Conservation (phyloP, 1,284 basidiomycete species). For the Cryptococcus sp. region DNA sequence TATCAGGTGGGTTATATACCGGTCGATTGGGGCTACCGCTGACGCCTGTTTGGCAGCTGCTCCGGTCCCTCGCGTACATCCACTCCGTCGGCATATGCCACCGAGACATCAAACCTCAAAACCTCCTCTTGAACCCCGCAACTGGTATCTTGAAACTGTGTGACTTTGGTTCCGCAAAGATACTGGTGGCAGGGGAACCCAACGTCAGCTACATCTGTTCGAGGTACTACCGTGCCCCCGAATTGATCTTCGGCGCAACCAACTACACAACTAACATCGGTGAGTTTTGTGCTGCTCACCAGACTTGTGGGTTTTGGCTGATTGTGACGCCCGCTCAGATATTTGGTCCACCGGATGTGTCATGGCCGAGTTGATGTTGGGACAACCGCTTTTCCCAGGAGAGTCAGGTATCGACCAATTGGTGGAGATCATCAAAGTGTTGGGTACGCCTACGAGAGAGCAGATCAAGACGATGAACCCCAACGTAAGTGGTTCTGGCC, state of each 20-base stretch:
- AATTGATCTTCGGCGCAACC: conserved; percentile 98
- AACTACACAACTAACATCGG: conserved; percentile 99
- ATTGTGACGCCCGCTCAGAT: conserved; percentile 59
- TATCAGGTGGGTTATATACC: conserved; percentile 42
- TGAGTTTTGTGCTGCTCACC: conserved; percentile 53
- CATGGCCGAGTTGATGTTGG: conserved; percentile 99
- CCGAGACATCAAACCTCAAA: conserved; percentile 99
- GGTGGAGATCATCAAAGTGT: conserved; percentile 99
- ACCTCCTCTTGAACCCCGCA: conserved; percentile 92
- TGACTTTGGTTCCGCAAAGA: conserved; percentile 99
- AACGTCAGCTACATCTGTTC: conserved; percentile 99
- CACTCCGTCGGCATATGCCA: conserved; percentile 96
- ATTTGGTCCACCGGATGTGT: conserved; percentile 99
- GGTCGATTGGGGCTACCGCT: too few relatives aligned
- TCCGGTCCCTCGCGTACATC: conserved; percentile 96
- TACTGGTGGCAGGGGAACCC: conserved; percentile 94
- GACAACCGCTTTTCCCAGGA: conserved; percentile 97
- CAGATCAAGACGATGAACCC: conserved; percentile 99
- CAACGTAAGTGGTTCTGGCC: conserved; percentile 57
- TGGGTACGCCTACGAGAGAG: conserved; percentile 95
- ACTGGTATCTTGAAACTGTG: conserved; percentile 97
- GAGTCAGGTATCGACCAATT: conserved; percentile 99
- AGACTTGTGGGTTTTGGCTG: background rate
- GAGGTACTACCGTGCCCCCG: conserved; percentile 97
- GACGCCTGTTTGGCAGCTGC: conserved; percentile 61